These are phyloP conservation scores for Neurospora sp. DNA, from an alignment of 495 filamentous ascomycete species.

Conservation along the genomic window DNA sequence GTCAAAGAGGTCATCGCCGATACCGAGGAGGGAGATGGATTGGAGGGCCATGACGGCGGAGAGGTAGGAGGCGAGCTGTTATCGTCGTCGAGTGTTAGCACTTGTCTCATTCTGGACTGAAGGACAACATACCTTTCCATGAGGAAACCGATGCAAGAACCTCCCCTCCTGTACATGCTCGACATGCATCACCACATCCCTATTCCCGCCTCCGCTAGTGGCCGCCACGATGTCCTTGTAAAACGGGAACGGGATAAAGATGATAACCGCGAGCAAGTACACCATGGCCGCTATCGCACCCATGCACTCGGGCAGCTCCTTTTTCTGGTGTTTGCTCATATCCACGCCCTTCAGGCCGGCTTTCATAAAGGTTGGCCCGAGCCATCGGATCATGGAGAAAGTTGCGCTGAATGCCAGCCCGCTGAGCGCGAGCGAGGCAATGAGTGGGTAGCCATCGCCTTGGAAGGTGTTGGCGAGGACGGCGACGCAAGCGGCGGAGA, in stretches of 20 bases:
- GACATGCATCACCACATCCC: slow-evolving; percentile 62
- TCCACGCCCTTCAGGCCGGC: slow-evolving; percentile 88
- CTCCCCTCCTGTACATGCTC: slow-evolving; percentile 66
- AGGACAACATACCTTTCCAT: slow-evolving; percentile 56
- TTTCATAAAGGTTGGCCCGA: slow-evolving; percentile 81
- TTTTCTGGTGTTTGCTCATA: slow-evolving; percentile 64
- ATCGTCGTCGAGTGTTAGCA: neutral
- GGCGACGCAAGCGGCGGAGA: slow-evolving; percentile 59
- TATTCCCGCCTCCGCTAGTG: slow-evolving; percentile 86
- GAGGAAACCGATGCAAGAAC: slow-evolving; percentile 82
- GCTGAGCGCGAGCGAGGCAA: slow-evolving; percentile 79
- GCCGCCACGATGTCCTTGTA: slow-evolving; percentile 97
- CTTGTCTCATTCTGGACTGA: neutral
- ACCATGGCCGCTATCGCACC: slow-evolving; percentile 90
- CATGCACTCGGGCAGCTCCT: slow-evolving; percentile 88
- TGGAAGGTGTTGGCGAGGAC: slow-evolving; percentile 73
- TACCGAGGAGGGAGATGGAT: slow-evolving; percentile 77
- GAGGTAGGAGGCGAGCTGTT: slow-evolving; percentile 83
- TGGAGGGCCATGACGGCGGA: slow-evolving; percentile 89
- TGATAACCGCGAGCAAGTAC: slow-evolving; percentile 74
- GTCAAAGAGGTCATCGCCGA: slow-evolving; percentile 94
- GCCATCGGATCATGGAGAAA: slow-evolving; percentile 84
- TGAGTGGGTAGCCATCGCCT: slow-evolving; percentile 74
- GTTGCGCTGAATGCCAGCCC: slow-evolving; percentile 70
- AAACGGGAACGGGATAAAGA: slow-evolving; percentile 94